Base-by-base conservation (phyloP, 2,329 filamentous ascomycete genomes). In the Diaporthe amygdali region DNA sequence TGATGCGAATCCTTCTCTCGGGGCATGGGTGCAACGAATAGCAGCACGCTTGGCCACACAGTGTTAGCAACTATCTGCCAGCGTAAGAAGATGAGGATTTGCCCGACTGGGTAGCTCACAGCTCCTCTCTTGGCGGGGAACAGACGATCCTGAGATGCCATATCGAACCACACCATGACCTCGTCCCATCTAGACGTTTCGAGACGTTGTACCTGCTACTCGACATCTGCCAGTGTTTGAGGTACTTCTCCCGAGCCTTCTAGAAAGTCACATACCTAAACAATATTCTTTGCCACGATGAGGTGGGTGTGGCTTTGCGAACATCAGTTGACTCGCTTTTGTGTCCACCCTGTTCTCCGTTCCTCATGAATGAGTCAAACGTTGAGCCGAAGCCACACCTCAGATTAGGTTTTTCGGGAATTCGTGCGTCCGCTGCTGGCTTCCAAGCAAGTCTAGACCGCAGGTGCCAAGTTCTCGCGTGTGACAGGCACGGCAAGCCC, bases 391-490 rank as follows among this genome's bases (percentile, higher is more conserved):
- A 5, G 41, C 59, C 59, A 47, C 20, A 30, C 37, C 25, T 30
- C 14, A 37, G 32, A 17, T 63, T 47, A n/a, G 41, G 59, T 9
- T 32, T 20, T 17, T 27, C 27, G 20, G 37, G 39, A 27, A 5
- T n/a, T 10, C 15, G 37, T 25, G 37, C 10, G 37, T 15, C 39
- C 56, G 56, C n/a, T 37, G 20, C 17, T 47, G 37, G n/a, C 41
- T 25, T 47, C 59, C 44, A 63, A 14, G n/a, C 41, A 30, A 63
- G 59, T 63, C 59, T 63, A 47, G 59, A 63, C 44, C 59, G 59
- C 39, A 27, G 59, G 14, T 25, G 59, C 41, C 59, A 63, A 47
- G 41, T 47, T 63, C 2, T 47, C 56, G n/a, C 20, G 39, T 34
- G 17, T 47, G 27, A 47, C 59, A 22, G 37, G 20, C 15, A 34